Evolutionary conservation across 2,329 filamentous ascomycete species (phyloP).

Genomic region (Aspergillus pseudotamarii): DNA sequence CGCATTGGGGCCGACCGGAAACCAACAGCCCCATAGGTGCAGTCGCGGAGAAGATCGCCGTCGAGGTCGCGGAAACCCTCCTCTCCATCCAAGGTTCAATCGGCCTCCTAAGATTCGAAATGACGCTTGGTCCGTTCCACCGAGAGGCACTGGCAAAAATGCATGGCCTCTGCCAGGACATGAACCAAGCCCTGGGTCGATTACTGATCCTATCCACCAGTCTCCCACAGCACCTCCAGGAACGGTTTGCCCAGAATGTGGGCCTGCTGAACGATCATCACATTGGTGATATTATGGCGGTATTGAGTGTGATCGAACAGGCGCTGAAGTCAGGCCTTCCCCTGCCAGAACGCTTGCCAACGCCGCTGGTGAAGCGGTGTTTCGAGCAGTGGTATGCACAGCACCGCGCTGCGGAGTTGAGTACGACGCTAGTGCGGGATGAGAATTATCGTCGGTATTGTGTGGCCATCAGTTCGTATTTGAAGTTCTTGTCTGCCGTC

Average conservation of each 20-base stretch:
- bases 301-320: slow-evolving; percentile 9
- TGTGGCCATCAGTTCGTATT: slow-evolving; percentile 6
- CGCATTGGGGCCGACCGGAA: slow-evolving; percentile 5
- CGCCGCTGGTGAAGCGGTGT: slow-evolving; percentile 8
- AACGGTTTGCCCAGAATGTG: slow-evolving; percentile 3
- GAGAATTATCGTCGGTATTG: slow-evolving; percentile 13
- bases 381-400: slow-evolving; percentile 7
- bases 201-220: slow-evolving; percentile 4
- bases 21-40: not conserved
- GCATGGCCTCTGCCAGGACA: slow-evolving; percentile 3
- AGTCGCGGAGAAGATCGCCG: slow-evolving; percentile 7
- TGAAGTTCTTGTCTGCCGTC: slow-evolving; percentile 6
- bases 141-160: not conserved
- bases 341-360: slow-evolving; percentile 7
- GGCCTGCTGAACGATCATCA: slow-evolving; percentile 4
- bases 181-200: slow-evolving; percentile 9
- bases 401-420: not conserved
- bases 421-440: slow-evolving; percentile 5
- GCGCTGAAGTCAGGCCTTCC: slow-evolving; percentile 6
- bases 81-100: slow-evolving; percentile 6
- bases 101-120: slow-evolving; percentile 6
- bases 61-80: slow-evolving; percentile 6
- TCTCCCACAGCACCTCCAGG: slow-evolving; percentile 7
- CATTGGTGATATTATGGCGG: slow-evolving; percentile 13
- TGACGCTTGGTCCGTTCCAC: slow-evolving; percentile 9